These are phyloP conservation scores for Picochlorum sp. DNA, from an alignment of 139 green algal genomes.

Conservation along the genomic window DNA sequence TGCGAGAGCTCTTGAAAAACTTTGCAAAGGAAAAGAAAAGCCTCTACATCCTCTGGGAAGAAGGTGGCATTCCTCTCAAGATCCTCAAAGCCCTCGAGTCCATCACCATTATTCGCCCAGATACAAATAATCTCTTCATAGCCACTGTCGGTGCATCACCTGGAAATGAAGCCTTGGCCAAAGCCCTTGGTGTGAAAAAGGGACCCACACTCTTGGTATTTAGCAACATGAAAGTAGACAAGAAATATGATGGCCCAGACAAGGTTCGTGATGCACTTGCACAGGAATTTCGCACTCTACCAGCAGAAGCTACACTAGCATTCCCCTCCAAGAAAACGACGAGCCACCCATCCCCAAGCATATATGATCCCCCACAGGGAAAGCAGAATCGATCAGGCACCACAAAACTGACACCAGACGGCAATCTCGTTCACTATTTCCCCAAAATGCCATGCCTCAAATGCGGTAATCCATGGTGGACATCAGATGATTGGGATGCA, in stretches of 20 bases:
- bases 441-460: constrained; percentile 38
- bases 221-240: constrained; percentile 39
- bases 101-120: constrained; percentile 10
- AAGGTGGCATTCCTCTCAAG: not conserved
- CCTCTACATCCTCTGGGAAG: no score
- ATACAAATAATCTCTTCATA: not conserved
- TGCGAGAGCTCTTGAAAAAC: no score
- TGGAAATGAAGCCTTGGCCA: constrained; percentile 34
- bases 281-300: not conserved
- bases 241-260: not conserved
- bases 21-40: constrained; percentile 1
- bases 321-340: no score
- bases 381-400: constrained; percentile 41
- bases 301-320: no score
- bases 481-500: constrained; percentile 72
- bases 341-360: not conserved
- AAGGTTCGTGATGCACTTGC: not conserved
- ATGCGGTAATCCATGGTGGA: constrained; percentile 79
- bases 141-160: not conserved
- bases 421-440: constrained; percentile 22
- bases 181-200: constrained; percentile 31
- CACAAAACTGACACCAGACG: constrained; percentile 15
- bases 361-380: constrained; percentile 26
- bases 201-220: constrained; percentile 37
- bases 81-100: not conserved